Evolutionary conservation across 1,284 basidiomycete species (phyloP).

Genomic region (Ganoderma sinense): DNA sequence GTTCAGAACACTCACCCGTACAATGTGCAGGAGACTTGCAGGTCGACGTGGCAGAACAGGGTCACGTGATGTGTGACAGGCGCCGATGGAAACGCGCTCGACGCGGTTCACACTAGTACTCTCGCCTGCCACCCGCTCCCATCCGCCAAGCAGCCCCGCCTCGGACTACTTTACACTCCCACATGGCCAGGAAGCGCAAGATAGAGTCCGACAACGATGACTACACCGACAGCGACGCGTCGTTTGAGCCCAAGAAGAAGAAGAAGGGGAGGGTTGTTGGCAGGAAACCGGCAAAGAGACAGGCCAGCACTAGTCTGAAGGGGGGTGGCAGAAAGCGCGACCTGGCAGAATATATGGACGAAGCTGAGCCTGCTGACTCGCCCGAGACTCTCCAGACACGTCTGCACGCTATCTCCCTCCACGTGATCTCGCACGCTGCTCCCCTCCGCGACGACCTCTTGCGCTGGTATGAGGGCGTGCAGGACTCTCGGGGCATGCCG

Average conservation of each 20-base stretch:
- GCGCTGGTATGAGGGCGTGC: constrained; percentile 74
- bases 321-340: constrained; percentile 22
- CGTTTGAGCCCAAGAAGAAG: constrained; percentile 28
- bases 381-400: constrained; percentile 9
- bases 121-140: neutral
- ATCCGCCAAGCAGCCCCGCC: neutral
- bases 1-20: neutral
- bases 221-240: constrained; percentile 27
- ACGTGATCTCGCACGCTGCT: constrained; percentile 45
- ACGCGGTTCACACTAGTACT: constrained; percentile 15
- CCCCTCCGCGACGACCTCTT: constrained; percentile 57
- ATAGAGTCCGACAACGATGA: constrained; percentile 19
- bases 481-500: constrained; percentile 79
- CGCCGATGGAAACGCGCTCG: constrained; percentile 25
- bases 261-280: constrained; percentile 15
- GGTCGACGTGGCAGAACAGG: neutral
- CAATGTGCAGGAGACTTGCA: constrained; percentile 2
- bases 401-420: constrained; percentile 44
- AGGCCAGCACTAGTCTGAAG: constrained; percentile 10
- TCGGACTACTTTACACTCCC: neutral
- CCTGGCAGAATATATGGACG: constrained; percentile 9
- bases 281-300: constrained; percentile 14
- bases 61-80: constrained; percentile 16
- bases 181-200: constrained; percentile 36
- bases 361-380: constrained; percentile 4